Percentiles rank a stretch among this genome's conserved stretches.
Evolutionary conservation across 2,329 filamentous ascomycete species (phyloP).

Genomic region (Cytospora mali): DNA sequence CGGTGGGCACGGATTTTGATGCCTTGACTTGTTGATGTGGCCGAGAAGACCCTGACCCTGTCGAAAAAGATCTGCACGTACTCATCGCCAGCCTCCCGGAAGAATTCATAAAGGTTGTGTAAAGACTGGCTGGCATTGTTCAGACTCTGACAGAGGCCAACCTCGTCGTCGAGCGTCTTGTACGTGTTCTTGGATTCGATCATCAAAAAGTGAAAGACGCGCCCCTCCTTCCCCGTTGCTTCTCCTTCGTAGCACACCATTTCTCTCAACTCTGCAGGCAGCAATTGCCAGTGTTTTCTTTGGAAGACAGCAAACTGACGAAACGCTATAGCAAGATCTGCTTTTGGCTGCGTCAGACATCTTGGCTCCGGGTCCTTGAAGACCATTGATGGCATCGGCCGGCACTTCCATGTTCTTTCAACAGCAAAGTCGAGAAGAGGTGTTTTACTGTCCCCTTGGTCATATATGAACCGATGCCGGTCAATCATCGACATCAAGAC

Average conservation of each 20-base stretch:
- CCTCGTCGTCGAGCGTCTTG: background rate
- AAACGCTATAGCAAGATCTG: constrained; percentile 19
- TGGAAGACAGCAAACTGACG: constrained; percentile 3
- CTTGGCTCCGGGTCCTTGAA: background rate
- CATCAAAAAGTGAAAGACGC: constrained; percentile 19
- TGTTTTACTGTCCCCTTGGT: background rate
- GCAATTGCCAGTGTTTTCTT: background rate
- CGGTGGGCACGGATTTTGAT: constrained; percentile 11
- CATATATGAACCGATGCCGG: constrained; percentile 15
- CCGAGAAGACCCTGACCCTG: constrained; percentile 22
- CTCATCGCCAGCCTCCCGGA: constrained; percentile 12
- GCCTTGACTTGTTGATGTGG: background rate
- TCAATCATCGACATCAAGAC: constrained; percentile 22
- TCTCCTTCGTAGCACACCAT: constrained; percentile 8
- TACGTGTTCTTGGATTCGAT: constrained; percentile 13
- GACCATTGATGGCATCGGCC: constrained; percentile 11
- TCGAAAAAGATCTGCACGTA: constrained; percentile 16
- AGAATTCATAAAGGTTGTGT: constrained; percentile 20
- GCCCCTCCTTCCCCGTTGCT: background rate
- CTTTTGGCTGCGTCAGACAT: constrained; percentile 4
- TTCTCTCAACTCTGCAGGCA: background rate
- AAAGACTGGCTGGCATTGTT: constrained; percentile 21
- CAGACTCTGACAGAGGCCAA: constrained; percentile 1
- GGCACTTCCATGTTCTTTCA: constrained; percentile 15
- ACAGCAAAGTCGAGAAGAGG: constrained; percentile 17